Evolutionary conservation across 2,329 filamentous ascomycete genomes (phyloP), one percentile per base, ranked within the genome.

Genomic region (Colletotrichum sp.): DNA sequence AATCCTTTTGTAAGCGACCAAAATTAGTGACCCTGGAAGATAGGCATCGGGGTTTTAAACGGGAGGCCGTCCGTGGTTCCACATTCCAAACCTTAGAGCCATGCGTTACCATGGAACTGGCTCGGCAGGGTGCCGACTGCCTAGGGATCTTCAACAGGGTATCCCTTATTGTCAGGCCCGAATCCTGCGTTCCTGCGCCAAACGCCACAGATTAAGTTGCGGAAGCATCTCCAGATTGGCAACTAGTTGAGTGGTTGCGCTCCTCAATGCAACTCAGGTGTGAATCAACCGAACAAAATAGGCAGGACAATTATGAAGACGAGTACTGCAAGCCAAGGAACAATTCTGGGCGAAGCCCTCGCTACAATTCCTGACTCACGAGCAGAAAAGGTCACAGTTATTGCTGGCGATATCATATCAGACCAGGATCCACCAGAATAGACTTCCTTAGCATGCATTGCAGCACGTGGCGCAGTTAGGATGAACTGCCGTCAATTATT

Each of bases 391-490:
- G 18, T 13, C 6, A 21, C 4, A 21, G n/a, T 51, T 51, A 21
- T 51, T 51, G 43, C n/a, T 51, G 11, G 21, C n/a, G n/a, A 15
- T 33, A 34, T n/a, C 12, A 43, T 38, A 51, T 36, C 36, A 27
- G 18, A 33, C 64, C 27, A 33, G 58, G 66, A 31, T 69, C 29
- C 21, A 51, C 18, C 27, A 16, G 2, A 63, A 38, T 65, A 69
- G 27, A 69, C 47, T 72, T 69, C 58, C 66, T 72, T 64, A 69
- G 70, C 66, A 72, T 64, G 70, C 66, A 72, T 64, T 69, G 65
- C 34, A 21, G 43, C 27, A 68, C 57, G 34, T 69, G 47, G 47
- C 51, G 66, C 36, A 64, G 24, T 64, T 59, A 69, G 66, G 59
- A 72, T 65, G 66, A 72, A 69, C 70, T 59, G 7, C 70, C 29